These are phyloP conservation scores for Alliaria petiolata DNA, from an alignment of 345 rosid genomes.

Conservation along the genomic window DNA sequence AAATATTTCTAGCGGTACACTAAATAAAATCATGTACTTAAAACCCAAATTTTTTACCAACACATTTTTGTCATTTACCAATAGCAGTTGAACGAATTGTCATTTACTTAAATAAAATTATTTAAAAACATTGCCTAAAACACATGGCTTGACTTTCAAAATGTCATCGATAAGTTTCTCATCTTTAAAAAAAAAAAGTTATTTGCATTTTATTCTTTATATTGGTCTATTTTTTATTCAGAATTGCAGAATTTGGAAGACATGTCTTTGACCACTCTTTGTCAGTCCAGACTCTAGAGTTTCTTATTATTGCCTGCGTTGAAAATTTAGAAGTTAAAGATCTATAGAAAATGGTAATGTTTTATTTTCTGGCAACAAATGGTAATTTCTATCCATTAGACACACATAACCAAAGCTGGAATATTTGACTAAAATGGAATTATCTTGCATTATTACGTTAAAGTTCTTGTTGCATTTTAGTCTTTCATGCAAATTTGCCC, in stretches of 20 bases:
- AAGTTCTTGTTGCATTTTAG: slow-evolving; percentile 1
- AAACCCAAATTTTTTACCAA: too few species aligned
- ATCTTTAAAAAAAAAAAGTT: not conserved
- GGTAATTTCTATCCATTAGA: slow-evolving; percentile 23
- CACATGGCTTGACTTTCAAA: not conserved
- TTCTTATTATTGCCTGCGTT: not conserved
- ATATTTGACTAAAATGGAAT: slow-evolving; percentile 6
- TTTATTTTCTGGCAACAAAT: slow-evolving; percentile 11
- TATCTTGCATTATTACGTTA: slow-evolving; percentile 12
- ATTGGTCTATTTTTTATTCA: too few species aligned
- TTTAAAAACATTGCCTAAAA: not conserved
- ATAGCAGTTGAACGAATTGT: too few species aligned
- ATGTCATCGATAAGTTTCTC: not conserved
- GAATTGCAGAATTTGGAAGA: not conserved
- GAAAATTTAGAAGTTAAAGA: not conserved
- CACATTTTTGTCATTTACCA: too few species aligned
- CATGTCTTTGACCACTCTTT: not conserved
- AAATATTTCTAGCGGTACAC: too few species aligned
- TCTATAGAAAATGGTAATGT: slow-evolving; percentile 2
- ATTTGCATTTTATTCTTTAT: not conserved
- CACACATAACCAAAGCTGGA: slow-evolving; percentile 3
- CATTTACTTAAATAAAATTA: too few species aligned
- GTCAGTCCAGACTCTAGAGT: not conserved
- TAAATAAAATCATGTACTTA: too few species aligned
- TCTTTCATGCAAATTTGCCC: slow-evolving; percentile 17